Conservation (phyloP, 371 early-diverging fungal genomes). For the Scutellospora calospora region DNA sequence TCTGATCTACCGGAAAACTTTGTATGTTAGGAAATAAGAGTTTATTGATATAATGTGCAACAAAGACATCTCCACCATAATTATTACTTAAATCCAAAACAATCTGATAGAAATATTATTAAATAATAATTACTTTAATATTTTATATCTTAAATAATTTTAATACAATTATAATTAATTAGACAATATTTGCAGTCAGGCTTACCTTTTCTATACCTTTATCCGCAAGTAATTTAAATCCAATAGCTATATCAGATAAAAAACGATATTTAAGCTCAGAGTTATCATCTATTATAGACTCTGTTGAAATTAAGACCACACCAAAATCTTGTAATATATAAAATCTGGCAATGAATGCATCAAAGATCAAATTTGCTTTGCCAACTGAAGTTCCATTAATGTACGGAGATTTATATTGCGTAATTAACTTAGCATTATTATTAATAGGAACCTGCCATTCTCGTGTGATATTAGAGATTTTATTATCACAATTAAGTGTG, state of each 20-base stretch:
- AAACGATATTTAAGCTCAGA: too few relatives aligned
- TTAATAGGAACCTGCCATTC: too few relatives aligned
- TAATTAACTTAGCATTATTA: too few relatives aligned
- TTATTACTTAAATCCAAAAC: conserved; percentile 16
- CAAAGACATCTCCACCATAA: neutral
- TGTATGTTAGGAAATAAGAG: conserved; percentile 19
- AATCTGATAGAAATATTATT: neutral
- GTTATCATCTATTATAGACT: too few relatives aligned
- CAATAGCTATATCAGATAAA: neutral
- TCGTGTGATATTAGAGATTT: too few relatives aligned
- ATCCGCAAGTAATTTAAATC: conserved; percentile 1
- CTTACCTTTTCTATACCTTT: conserved; percentile 20
- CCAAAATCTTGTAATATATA: neutral
- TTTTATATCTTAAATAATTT: too few relatives aligned
- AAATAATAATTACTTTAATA: neutral
- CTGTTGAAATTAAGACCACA: neutral
- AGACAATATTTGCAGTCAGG: too few relatives aligned
- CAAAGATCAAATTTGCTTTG: too few relatives aligned
- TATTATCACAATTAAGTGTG: neutral
- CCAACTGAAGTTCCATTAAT: too few relatives aligned
- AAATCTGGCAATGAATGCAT: neutral
- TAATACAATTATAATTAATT: too few relatives aligned
- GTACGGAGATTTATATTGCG: too few relatives aligned
- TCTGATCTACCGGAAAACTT: neutral
- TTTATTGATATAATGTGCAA: neutral